Base-by-base conservation (phyloP, 768 basidiomycete genomes). In the Polyporus arcularius region DNA sequence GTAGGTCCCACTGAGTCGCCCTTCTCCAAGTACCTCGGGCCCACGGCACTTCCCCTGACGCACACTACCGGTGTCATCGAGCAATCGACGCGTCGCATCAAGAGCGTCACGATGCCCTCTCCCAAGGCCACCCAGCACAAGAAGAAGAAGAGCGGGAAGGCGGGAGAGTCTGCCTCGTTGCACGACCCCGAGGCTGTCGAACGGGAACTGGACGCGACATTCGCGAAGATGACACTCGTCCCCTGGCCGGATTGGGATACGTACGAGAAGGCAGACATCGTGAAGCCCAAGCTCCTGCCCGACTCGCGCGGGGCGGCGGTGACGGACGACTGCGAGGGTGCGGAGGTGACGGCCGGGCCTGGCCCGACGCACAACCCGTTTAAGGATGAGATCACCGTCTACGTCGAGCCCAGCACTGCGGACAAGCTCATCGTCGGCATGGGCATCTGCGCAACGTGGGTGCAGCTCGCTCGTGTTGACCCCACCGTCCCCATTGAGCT, bases 61-160 rank as follows among this genome's bases (percentile, higher is more conserved):
- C 88, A 90, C 66, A 80, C 77, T 5, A 77, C 85, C 1, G 88
- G 87, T 9, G 72, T 89, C 50, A 83, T 89, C 54, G 90, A 92
- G 72, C 79, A 76, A 38, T 86, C 86, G 1, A 81, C 86, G 56
- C 79, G 90, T 11, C 79, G 81, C 35, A 75, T 92, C 69, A 77
- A 79, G 56, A 72, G 79, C 10, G 70, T 87, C 62, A 65, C 74
- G 1, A 71, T 74, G 9, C 82, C 82, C 3, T 71, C 75, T 14
- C 14, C 62, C 60, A 56, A 71, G 63, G 32, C 58, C 35, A 10
- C 42, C 10, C 35, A 49, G 30, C 53, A 39, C 38, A 61, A 60
- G 61, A 62, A 55, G 51, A 64, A 63, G 49, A 53, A 50, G 43
- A 62, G 55, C 28, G 54, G 48, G 5, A 26, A 56, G 9, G 54